Conservation (phyloP, 2,329 filamentous ascomycete genomes). For the Coniochaeta sp. region DNA sequence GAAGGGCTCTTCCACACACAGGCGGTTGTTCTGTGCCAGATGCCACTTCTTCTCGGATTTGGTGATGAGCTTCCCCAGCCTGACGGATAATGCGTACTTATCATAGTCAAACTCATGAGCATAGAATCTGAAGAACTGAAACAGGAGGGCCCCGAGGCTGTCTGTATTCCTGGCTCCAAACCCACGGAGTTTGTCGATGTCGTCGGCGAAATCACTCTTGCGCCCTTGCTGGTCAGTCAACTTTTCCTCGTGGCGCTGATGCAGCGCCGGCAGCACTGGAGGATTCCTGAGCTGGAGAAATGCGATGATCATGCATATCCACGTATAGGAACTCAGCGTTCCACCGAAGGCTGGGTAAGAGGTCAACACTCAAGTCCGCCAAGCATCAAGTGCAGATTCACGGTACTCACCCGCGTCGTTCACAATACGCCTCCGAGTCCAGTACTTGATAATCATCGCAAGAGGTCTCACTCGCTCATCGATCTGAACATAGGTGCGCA, state of each 20-base stretch:
- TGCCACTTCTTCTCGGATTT: conserved; percentile 89
- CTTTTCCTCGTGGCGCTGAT: conserved; percentile 58
- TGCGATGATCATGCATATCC: conserved; percentile 97
- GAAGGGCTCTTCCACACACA: conserved; percentile 97
- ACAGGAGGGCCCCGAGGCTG: conserved; percentile 76
- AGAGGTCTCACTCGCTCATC: conserved; percentile 85
- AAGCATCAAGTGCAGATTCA: not conserved
- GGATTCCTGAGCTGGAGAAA: conserved; percentile 85
- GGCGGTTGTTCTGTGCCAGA: conserved; percentile 66
- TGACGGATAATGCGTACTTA: conserved; percentile 75
- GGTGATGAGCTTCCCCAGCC: conserved; percentile 68
- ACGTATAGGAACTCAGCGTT: conserved; percentile 95
- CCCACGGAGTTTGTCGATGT: conserved; percentile 64
- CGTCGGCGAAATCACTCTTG: conserved; percentile 77
- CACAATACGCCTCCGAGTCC: conserved; percentile 85
- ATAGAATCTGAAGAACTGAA: conserved; percentile 93
- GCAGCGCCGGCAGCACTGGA: conserved; percentile 77
- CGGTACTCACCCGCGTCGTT: conserved; percentile 85
- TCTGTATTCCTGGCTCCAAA: conserved; percentile 78
- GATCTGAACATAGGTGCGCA: conserved; percentile 90
- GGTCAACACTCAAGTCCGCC: conserved; percentile 1
- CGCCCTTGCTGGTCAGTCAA: conserved; percentile 55
- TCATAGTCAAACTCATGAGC: conserved; percentile 90
- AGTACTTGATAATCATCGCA: conserved; percentile 96
- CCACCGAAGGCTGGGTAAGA: conserved; percentile 67